Conservation (phyloP, 305 asterid genomes). For the Ruellia speciosa region DNA sequence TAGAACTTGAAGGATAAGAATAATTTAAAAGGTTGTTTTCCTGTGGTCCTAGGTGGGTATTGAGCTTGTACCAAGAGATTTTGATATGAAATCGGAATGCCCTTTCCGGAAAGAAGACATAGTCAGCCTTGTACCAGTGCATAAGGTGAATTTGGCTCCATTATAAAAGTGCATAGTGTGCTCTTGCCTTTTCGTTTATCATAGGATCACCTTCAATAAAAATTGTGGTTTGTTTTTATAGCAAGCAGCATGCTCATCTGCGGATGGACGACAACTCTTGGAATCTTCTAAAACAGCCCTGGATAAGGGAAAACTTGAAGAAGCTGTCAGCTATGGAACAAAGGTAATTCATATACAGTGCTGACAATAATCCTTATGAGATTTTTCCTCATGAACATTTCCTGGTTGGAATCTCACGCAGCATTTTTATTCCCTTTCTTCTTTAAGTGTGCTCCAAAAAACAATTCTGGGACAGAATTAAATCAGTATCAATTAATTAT, state of each 20-base stretch:
- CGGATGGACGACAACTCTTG: constrained; percentile 95
- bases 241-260: constrained; percentile 99
- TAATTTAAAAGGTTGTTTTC: constrained; percentile 19
- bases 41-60: constrained; percentile 70
- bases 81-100: constrained; percentile 65
- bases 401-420: constrained; percentile 16
- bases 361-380: constrained; percentile 15
- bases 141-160: constrained; percentile 55
- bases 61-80: constrained; percentile 93
- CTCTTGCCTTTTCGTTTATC: constrained; percentile 16
- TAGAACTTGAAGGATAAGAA: constrained; percentile 16
- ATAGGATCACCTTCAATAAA: constrained; percentile 10
- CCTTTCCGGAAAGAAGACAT: constrained; percentile 83
- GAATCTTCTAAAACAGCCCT: constrained; percentile 97
- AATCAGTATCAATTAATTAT: too few relatives aligned
- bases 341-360: constrained; percentile 50
- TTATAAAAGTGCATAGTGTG: constrained; percentile 17
- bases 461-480: background rate
- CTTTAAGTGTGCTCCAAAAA: constrained; percentile 15
- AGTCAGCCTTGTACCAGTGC: constrained; percentile 89
- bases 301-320: constrained; percentile 98
- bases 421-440: constrained; percentile 2
- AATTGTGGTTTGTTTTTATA: constrained; percentile 30
- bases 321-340: constrained; percentile 96
- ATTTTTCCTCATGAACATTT: constrained; percentile 13